Evolutionary conservation across 208 protist species (phyloP).

Genomic region (Herpetomonas muscarum): DNA sequence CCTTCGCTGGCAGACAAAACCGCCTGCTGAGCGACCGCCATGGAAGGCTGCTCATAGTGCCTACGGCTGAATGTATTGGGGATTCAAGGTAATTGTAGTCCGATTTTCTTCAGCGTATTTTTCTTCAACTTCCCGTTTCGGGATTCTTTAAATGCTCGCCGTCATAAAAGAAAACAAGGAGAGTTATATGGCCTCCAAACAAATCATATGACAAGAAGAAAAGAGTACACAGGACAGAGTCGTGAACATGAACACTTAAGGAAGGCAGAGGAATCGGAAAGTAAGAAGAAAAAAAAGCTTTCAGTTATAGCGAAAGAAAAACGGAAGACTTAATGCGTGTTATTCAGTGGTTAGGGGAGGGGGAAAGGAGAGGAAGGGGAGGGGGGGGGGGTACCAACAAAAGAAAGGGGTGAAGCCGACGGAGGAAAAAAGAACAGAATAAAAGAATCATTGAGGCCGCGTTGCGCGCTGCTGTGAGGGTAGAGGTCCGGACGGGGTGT

Average conservation of each 20-base stretch:
- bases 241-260: background rate
- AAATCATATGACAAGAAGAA: background rate
- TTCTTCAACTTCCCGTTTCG: background rate
- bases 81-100: background rate
- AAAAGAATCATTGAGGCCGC: background rate
- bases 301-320: slow-evolving; percentile 5
- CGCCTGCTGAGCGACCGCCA: background rate
- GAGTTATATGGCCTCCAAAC: background rate
- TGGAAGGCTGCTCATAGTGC: background rate
- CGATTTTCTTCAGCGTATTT: background rate
- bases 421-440: slow-evolving; percentile 6
- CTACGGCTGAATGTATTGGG: too few species aligned
- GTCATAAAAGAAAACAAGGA: background rate
- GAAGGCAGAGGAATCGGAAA: slow-evolving; percentile 3
- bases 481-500: too few species aligned
- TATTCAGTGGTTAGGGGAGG: background rate
- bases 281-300: slow-evolving; percentile 6
- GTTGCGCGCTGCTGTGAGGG: slow-evolving; percentile 1
- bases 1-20: too few species aligned
- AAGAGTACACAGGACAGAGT: background rate
- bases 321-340: background rate
- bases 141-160: background rate
- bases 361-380: slow-evolving; percentile 6
- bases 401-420: slow-evolving; percentile 1
- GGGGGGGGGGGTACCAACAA: slow-evolving; percentile 4